phyloP scores from a whole-genome alignment of 768 basidiomycete genomes.

The Pisolithus marmoratus region DNA sequence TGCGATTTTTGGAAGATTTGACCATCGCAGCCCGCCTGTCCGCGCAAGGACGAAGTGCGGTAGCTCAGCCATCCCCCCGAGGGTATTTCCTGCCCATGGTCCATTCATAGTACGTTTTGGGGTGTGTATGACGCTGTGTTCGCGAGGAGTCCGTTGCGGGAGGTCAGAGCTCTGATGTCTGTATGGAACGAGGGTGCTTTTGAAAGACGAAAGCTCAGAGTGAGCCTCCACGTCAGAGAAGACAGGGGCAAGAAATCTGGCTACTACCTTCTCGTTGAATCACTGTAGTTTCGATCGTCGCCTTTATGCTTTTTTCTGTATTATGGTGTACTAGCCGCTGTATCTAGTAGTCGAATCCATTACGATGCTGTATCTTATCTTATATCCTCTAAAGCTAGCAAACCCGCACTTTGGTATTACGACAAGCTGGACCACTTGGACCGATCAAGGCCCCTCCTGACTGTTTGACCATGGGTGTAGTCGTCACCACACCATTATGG shows the following conservation, averaged over 20 bases:
- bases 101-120: conserved; percentile 10
- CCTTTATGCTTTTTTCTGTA: background rate
- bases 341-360: too few species aligned
- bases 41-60: conserved; percentile 14
- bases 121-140: conserved; percentile 19
- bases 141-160: conserved; percentile 9
- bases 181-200: conserved; percentile 30
- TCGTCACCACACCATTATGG: too few species aligned
- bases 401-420: too few species aligned
- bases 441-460: too few species aligned
- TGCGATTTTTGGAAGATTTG: conserved; percentile 25
- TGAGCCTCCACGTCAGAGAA: conserved; percentile 9
- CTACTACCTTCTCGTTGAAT: conserved; percentile 20
- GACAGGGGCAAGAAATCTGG: conserved; percentile 2
- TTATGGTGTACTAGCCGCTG: too few species aligned
- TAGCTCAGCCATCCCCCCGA: conserved; percentile 16
- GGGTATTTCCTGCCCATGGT: conserved; percentile 9
- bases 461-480: too few species aligned
- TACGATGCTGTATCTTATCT: too few species aligned
- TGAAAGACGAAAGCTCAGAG: conserved; percentile 25
- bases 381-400: too few species aligned
- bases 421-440: too few species aligned
- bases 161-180: conserved; percentile 21
- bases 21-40: conserved; percentile 23
- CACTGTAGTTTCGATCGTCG: conserved; percentile 11